phyloP scores from a whole-genome alignment of 306 rosid species.

The Carpinus fangiana region DNA sequence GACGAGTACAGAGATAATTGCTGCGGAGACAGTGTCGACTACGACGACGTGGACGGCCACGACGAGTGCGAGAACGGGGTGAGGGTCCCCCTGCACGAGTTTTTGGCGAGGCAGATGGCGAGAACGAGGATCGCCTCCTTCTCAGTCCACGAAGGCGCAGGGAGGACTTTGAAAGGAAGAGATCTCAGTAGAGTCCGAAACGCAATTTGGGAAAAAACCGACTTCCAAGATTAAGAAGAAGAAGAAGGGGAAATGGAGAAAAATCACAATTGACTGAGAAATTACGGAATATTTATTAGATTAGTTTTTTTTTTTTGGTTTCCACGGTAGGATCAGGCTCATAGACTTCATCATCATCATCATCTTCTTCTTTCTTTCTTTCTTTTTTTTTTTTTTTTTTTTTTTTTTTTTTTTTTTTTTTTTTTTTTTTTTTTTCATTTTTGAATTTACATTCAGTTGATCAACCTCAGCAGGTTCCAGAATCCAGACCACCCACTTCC shows the following conservation, averaged over 20 bases:
- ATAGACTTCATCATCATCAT: not conserved
- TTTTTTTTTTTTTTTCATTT: constrained; percentile 2
- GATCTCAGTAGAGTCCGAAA: constrained; percentile 88
- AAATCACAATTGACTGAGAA: not conserved
- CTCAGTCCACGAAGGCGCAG: constrained; percentile 87
- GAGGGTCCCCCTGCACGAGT: constrained; percentile 83
- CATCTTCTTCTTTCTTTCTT: too few relatives aligned
- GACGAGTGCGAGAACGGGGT: constrained; percentile 31
- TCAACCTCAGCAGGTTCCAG: too few relatives aligned
- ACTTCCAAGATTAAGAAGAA: constrained; percentile 64
- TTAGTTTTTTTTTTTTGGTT: not conserved
- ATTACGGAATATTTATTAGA: constrained; percentile 27
- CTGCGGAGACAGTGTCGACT: constrained; percentile 25
- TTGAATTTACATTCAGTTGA: not conserved
- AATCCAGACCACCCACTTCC: too few relatives aligned
- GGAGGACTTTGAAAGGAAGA: constrained; percentile 87
- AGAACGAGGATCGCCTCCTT: constrained; percentile 75
- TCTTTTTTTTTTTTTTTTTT: too few relatives aligned
- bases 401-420: too few relatives aligned
- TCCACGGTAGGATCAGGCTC: not conserved
- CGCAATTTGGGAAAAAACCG: constrained; percentile 88
- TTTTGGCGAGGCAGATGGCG: constrained; percentile 67
- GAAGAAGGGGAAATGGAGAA: not conserved
- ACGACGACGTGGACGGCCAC: constrained; percentile 27
- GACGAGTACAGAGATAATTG: constrained; percentile 54